Percentiles rank a stretch among this genome's conserved stretches.
Conservation (phyloP, 495 filamentous ascomycete species). For the Podospora anserina region DNA sequence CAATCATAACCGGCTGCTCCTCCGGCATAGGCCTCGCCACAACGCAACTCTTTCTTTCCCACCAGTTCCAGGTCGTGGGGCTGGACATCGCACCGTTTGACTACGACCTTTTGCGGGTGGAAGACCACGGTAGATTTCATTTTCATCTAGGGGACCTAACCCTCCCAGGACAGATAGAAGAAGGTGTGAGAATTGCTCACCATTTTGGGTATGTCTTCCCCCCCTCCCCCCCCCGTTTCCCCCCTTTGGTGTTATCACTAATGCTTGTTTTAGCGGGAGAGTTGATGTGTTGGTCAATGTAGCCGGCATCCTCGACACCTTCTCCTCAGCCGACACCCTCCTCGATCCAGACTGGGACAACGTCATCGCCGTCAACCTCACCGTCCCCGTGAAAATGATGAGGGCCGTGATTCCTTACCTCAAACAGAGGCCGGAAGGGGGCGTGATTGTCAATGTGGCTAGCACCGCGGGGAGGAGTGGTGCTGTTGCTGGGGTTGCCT, state of each 20-base stretch:
- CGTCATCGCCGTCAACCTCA: conserved; percentile 38
- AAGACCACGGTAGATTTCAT: conserved; percentile 33
- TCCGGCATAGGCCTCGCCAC: conserved; percentile 45
- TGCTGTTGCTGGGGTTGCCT: conserved; percentile 40
- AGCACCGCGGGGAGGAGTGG: conserved; percentile 40
- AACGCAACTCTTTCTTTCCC: conserved; percentile 36
- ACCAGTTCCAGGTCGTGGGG: conserved; percentile 40
- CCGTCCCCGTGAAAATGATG: conserved; percentile 40
- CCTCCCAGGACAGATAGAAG: conserved; percentile 26
- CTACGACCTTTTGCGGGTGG: conserved; percentile 28
- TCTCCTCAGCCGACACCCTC: conserved; percentile 32
- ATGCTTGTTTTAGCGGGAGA: conserved; percentile 10
- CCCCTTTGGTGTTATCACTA: background rate
- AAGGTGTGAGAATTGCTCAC: conserved; percentile 31
- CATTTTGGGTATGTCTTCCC: conserved; percentile 32
- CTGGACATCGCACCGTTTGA: conserved; percentile 35
- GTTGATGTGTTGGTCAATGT: conserved; percentile 44
- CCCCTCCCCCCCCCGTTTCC: conserved; percentile 1
- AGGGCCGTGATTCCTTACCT: conserved; percentile 37
- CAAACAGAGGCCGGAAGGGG: conserved; percentile 35
- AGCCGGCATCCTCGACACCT: conserved; percentile 42
- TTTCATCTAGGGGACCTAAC: conserved; percentile 36
- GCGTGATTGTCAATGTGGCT: conserved; percentile 42
- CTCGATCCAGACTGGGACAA: conserved; percentile 33
- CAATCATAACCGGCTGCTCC: conserved; percentile 43